Evolutionary conservation across 495 filamentous ascomycete genomes (phyloP).

Genomic region (Aspergillus steynii): DNA sequence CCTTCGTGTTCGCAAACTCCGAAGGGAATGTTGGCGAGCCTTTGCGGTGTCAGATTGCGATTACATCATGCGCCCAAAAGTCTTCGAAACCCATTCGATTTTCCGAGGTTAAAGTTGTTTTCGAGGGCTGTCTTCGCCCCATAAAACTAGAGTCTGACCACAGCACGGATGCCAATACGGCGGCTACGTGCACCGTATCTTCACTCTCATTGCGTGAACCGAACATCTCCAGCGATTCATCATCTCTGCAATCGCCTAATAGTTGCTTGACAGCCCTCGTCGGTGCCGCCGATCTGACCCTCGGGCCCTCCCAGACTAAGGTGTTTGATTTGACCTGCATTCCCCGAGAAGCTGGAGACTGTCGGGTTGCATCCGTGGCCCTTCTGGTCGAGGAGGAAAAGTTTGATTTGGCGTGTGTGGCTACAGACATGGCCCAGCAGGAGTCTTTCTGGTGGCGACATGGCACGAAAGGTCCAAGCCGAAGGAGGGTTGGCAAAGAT

Average conservation of each 20-base stretch:
- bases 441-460: constrained; percentile 57
- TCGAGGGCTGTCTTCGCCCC: constrained; percentile 67
- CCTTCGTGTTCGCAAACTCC: constrained; percentile 69
- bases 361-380: constrained; percentile 62
- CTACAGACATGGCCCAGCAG: constrained; percentile 48
- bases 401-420: constrained; percentile 68
- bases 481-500: constrained; percentile 41
- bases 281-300: constrained; percentile 64
- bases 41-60: constrained; percentile 67
- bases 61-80: constrained; percentile 68
- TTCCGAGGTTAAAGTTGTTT: constrained; percentile 62
- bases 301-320: constrained; percentile 67
- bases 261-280: constrained; percentile 40
- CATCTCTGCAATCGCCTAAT: constrained; percentile 42
- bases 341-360: constrained; percentile 79
- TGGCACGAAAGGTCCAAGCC: constrained; percentile 35
- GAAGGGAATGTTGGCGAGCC: constrained; percentile 85
- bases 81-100: constrained; percentile 65
- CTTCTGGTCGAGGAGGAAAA: constrained; percentile 60
- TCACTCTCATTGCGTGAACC: constrained; percentile 38
- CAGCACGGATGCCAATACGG: constrained; percentile 28
- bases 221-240: constrained; percentile 28
- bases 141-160: constrained; percentile 46
- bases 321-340: constrained; percentile 70
- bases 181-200: constrained; percentile 26